Conservation (phyloP, 352 stramenopile species). For the Phytophthora parvispora region DNA sequence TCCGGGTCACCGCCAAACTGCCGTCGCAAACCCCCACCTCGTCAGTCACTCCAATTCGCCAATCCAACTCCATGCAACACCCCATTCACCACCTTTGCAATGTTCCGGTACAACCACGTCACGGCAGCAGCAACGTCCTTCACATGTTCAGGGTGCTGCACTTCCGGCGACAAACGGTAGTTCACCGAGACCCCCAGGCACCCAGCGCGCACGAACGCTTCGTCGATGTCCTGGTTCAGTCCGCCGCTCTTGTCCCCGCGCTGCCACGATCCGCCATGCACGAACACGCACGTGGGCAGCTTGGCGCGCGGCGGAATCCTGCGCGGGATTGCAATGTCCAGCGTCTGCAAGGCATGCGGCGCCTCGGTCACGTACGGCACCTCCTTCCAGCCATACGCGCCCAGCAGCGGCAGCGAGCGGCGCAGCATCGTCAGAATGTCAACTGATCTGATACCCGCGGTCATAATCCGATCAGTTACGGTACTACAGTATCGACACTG, state of each 20-base stretch:
- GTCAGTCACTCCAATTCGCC: conserved; percentile 1
- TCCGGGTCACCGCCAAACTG: conserved; percentile 82
- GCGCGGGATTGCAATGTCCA: conserved; percentile 78
- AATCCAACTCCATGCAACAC: conserved; percentile 1
- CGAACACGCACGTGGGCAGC: conserved; percentile 80
- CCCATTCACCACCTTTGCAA: conserved; percentile 73
- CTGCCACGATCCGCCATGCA: conserved; percentile 89
- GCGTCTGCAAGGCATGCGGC: conserved; percentile 54
- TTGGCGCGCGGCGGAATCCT: conserved; percentile 31
- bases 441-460: conserved; percentile 14
- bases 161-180: conserved; percentile 86
- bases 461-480: conserved; percentile 2
- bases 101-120: conserved; percentile 72
- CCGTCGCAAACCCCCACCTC: neutral
- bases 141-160: conserved; percentile 75
- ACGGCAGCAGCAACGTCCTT: conserved; percentile 71
- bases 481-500: conserved; percentile 12
- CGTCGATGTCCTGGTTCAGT: conserved; percentile 74
- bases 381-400: conserved; percentile 73
- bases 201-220: conserved; percentile 61
- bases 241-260: conserved; percentile 79
- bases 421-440: conserved; percentile 26
- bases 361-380: conserved; percentile 59
- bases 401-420: conserved; percentile 38
- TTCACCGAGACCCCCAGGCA: conserved; percentile 79